Evolutionary conservation across 768 basidiomycete species (phyloP), one percentile per base, ranked within the genome.

Genomic region (Kwoniella mangroviensis): DNA sequence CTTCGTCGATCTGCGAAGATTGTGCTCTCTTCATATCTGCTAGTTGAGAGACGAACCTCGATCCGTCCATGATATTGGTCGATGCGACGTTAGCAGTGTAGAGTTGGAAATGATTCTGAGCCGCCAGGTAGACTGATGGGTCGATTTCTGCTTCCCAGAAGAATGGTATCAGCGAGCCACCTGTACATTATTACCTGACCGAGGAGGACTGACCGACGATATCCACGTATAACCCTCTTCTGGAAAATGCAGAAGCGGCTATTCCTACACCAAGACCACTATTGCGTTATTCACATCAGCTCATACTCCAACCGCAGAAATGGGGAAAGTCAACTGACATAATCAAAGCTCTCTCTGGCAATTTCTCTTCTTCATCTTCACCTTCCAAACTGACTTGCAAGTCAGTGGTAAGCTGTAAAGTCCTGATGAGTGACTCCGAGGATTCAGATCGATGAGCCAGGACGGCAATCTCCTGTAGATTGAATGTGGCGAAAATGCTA

Each of bases 211-310:
- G 24, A 74, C 77, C 77, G n/a, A 95, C 88, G 58, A 96, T 87
- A 1, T 93, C 92, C 4, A 91, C 90, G 6, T 87, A 85, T 28
- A 95, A 84, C 21, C 86, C 86, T 70, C 92, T 91, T 26, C 86
- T 85, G 57, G 88, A 85, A 73, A 98, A 89, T 0, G 92, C 87
- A 53, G 89, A 87, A 0, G 92, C 90, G 3, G 92, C 89, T 64
- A 92, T 89, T 5, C 96, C 95, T 21, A 88, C 86, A 21, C 96
- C 96, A 41, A 98, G 88, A 12, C 96, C 96, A 82, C 95, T 97
- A 75, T 2, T 34, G 34, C 34, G 9, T 34, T 3, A 4, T 7
- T 54, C 26, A 28, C n/a, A 59, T 49, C 13, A 59, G 66, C 49
- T 51, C 15, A 24, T 28, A 65, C 10, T 12, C 15, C 15, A 10